phyloP scores from a whole-genome alignment of 768 basidiomycete species.

The Leccinum rimulosum region DNA sequence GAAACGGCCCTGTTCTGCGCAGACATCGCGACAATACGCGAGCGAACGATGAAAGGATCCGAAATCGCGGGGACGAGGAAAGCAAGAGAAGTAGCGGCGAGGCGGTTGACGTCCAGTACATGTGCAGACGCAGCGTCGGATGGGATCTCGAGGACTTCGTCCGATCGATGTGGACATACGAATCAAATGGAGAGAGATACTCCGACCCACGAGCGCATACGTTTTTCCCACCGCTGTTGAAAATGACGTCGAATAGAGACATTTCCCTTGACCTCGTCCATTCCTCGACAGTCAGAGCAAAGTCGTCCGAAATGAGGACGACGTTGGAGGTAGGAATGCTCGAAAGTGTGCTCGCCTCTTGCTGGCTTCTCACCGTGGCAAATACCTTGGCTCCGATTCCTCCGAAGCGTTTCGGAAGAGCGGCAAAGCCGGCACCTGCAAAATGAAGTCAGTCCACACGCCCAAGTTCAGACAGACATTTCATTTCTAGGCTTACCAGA shows the following conservation, averaged over 20 bases:
- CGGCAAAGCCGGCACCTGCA: constrained; percentile 24
- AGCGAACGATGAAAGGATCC: constrained; percentile 8
- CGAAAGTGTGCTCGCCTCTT: constrained; percentile 18
- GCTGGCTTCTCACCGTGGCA: not conserved
- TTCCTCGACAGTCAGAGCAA: constrained; percentile 2
- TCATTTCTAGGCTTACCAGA: constrained; percentile 17
- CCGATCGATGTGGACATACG: constrained; percentile 25
- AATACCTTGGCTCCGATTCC: no score
- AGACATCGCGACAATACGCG: constrained; percentile 12
- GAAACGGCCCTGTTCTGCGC: constrained; percentile 3
- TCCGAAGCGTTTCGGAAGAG: constrained; percentile 4
- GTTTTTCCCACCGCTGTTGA: constrained; percentile 20
- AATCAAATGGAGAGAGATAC: constrained; percentile 24
- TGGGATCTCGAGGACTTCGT: constrained; percentile 16
- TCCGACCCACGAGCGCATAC: constrained; percentile 18
- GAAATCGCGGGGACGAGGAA: constrained; percentile 12
- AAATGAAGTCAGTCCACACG: not conserved
- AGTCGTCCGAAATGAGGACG: constrained; percentile 8
- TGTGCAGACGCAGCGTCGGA: constrained; percentile 16
- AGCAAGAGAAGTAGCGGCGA: constrained; percentile 19
- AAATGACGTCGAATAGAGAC: constrained; percentile 23
- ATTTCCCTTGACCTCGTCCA: constrained; percentile 17
- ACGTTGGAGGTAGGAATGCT: constrained; percentile 12
- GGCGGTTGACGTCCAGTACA: constrained; percentile 21
- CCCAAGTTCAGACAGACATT: not conserved